Percentiles rank a stretch among this genome's conserved stretches.
These are phyloP conservation scores for Nakazawaea ishiwadae DNA, from an alignment of 805 yeast genomes.

Conservation along the genomic window DNA sequence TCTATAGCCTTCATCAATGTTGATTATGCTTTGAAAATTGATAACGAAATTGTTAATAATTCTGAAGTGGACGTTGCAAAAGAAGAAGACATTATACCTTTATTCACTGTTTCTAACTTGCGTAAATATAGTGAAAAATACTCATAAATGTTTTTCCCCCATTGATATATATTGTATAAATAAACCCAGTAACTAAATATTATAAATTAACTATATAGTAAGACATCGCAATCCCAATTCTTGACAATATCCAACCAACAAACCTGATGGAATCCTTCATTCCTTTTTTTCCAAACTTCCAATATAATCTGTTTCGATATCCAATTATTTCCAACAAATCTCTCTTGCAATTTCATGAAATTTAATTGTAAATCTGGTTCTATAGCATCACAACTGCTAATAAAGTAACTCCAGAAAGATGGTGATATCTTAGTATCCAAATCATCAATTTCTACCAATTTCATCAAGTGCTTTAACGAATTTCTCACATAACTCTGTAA, in stretches of 20 bases:
- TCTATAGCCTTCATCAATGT: background rate
- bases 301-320: conserved; percentile 47
- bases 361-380: conserved; percentile 26
- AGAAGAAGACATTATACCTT: conserved; percentile 41
- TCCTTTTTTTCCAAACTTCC: conserved; percentile 46
- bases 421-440: conserved; percentile 27
- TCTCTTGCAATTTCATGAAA: conserved; percentile 29
- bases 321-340: conserved; percentile 41
- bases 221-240: conserved; percentile 45
- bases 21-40: background rate
- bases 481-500: conserved; percentile 31
- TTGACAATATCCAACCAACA: conserved; percentile 52
- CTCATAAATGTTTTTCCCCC: no score
- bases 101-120: conserved; percentile 46
- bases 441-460: conserved; percentile 17
- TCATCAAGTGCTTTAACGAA: conserved; percentile 28
- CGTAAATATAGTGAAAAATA: conserved; percentile 56
- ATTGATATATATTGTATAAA: no score
- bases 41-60: background rate
- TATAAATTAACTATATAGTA: no score
- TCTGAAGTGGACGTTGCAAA: conserved; percentile 17
- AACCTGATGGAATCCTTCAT: conserved; percentile 27
- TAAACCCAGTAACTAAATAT: no score
- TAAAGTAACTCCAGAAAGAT: conserved; percentile 44
- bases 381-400: conserved; percentile 37